Percentiles rank a stretch among this genome's conserved stretches.
phyloP scores from a whole-genome alignment of 768 basidiomycete species.

The Calocybe gangraenosa region DNA sequence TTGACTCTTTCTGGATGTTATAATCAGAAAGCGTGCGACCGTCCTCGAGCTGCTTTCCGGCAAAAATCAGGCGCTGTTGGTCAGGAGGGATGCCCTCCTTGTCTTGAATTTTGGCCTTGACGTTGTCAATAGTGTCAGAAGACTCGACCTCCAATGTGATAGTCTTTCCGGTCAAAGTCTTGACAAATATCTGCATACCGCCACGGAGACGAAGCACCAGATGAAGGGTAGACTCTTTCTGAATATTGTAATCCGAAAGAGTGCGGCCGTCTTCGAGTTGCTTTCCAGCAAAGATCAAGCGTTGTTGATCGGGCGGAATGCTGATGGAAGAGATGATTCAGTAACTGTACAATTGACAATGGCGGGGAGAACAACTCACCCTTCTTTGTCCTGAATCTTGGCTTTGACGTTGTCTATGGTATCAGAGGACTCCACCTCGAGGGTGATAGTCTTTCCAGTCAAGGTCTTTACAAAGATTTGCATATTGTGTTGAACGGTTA shows the following conservation, averaged over 20 bases:
- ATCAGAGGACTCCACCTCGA: constrained; percentile 20
- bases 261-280: constrained; percentile 19
- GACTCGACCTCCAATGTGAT: constrained; percentile 27
- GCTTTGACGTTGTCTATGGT: constrained; percentile 20
- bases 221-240: constrained; percentile 21
- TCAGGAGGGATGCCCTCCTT: constrained; percentile 21
- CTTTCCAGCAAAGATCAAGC: constrained; percentile 18
- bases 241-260: constrained; percentile 19
- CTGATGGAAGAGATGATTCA: neutral
- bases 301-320: constrained; percentile 18
- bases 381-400: constrained; percentile 26
- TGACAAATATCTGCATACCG: constrained; percentile 45
- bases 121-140: constrained; percentile 20
- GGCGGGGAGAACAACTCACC: constrained; percentile 10
- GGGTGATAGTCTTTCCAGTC: constrained; percentile 22
- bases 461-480: constrained; percentile 20
- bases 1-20: constrained; percentile 50
- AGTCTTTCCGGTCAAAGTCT: constrained; percentile 58
- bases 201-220: constrained; percentile 32
- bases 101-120: constrained; percentile 21
- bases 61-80: constrained; percentile 20
- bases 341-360: neutral
- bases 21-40: constrained; percentile 38
- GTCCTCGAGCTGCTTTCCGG: constrained; percentile 33
- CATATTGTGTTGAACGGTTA: constrained; percentile 9